phyloP scores from a whole-genome alignment of 495 filamentous ascomycete species.

The Lichina pygmaea region DNA sequence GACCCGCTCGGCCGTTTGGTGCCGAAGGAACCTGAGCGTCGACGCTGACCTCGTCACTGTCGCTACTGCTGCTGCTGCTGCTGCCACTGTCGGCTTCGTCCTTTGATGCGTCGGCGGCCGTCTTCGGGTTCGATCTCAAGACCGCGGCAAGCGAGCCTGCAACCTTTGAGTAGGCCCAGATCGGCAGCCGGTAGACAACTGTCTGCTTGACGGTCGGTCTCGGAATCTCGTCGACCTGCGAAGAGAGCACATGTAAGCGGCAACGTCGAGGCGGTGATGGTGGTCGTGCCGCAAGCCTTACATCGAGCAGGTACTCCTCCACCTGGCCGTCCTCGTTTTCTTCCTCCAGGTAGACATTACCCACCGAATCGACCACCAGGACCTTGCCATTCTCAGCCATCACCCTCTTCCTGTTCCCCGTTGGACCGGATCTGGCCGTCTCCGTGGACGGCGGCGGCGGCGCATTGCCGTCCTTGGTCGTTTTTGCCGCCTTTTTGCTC shows the following conservation, averaged over 20 bases:
- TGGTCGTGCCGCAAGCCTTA: conserved; percentile 14
- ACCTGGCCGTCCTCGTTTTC: conserved; percentile 61
- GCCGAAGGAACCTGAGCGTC: not conserved
- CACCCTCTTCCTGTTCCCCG: conserved; percentile 55
- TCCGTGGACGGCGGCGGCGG: conserved; percentile 16
- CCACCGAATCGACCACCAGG: conserved; percentile 68
- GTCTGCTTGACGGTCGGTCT: conserved; percentile 14
- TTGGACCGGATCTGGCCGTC: conserved; percentile 19
- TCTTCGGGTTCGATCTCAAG: not conserved
- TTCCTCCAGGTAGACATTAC: conserved; percentile 81
- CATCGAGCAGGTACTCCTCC: conserved; percentile 63
- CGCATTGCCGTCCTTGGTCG: conserved; percentile 20
- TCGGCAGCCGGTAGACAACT: conserved; percentile 14
- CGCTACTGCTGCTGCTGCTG: not conserved
- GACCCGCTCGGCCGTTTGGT: not conserved
- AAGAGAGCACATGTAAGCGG: not conserved
- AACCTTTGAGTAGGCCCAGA: conserved; percentile 10
- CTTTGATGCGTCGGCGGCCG: not conserved
- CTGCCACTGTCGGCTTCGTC: not conserved
- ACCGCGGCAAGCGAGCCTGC: not conserved
- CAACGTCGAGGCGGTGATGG: not conserved
- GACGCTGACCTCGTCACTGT: not conserved
- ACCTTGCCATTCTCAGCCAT: conserved; percentile 88
- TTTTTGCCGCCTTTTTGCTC: conserved; percentile 26
- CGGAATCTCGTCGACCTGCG: conserved; percentile 15